These are phyloP conservation scores for Metarhizium humberi DNA, from an alignment of 2,329 filamentous ascomycete species.

Conservation along the genomic window DNA sequence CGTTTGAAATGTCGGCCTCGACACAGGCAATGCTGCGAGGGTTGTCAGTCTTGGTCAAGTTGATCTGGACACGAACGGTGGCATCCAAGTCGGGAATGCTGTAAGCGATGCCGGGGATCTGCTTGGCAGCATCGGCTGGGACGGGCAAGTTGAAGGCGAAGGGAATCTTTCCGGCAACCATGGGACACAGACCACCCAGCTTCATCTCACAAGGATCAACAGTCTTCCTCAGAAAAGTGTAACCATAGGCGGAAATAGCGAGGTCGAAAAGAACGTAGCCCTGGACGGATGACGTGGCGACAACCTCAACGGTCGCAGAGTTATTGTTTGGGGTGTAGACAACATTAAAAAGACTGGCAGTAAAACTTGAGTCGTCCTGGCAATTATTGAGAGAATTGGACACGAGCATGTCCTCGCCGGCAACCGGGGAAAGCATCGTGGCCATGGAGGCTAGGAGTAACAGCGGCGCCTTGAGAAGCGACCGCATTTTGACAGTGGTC, in stretches of 20 bases:
- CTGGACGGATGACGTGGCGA: constrained; percentile 72
- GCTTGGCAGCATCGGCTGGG: constrained; percentile 42
- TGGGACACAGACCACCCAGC: constrained; percentile 75
- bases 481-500: constrained; percentile 32
- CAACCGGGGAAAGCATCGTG: constrained; percentile 34
- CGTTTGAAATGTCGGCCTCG: constrained; percentile 80
- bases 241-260: constrained; percentile 74
- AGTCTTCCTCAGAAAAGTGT: constrained; percentile 54
- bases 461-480: constrained; percentile 33
- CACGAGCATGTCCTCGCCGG: constrained; percentile 59
- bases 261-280: constrained; percentile 75
- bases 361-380: constrained; percentile 75
- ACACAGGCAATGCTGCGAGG: constrained; percentile 66
- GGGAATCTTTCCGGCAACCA: constrained; percentile 75
- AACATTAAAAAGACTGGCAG: constrained; percentile 82
- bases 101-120: constrained; percentile 79
- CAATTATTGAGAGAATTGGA: constrained; percentile 81
- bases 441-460: constrained; percentile 36
- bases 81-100: constrained; percentile 86
- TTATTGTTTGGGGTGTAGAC: constrained; percentile 67
- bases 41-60: constrained; percentile 49
- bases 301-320: constrained; percentile 63
- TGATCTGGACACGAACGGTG: constrained; percentile 73
- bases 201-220: constrained; percentile 68
- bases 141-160: constrained; percentile 62